Evolutionary conservation across 1,284 basidiomycete genomes (phyloP), one percentile per base, ranked within the genome.

Genomic region (Cryptococcus sp.): DNA sequence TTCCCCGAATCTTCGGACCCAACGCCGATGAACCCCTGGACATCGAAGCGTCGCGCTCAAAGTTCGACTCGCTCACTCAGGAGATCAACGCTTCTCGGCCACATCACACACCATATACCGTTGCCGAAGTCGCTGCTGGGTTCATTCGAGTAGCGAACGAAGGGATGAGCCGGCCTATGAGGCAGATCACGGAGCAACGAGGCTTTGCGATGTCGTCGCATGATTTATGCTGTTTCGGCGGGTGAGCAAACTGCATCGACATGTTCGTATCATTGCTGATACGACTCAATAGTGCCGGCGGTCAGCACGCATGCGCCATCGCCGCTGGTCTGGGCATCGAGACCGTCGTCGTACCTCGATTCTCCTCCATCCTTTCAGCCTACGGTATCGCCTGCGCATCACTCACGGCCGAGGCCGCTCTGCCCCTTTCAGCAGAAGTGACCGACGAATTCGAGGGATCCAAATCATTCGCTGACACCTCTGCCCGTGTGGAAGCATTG

Each of bases 1-100:
- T 92, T 66, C 48, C 65, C 15, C 59, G 56, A 42, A 82, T 82
- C 62, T 83, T 82, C 57, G 81, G 82, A 13, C 73, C 77, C n/a
- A 77, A 79, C 22, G 81, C 82, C 61, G 69, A 82, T 61, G 64
- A 80, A 58, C 78, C 78, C 3, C 67, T 82, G 20, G 81, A 82
- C 53, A 55, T 69, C 6, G 73, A 73, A 16, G 74, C 69, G 0
- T 75, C 74, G 6, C 60, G 57, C 6, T 41, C 57, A 6, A 73
- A 72, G 1, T 81, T 83, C 59, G 67, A 77, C 40, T 59, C 64
- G 10, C 67, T 82, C 3, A 71, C 74, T 7, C 51, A 64, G 1
- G 62, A 74, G 48, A 82, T 83, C 71, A 80, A 80, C 56, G 53
- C 47, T 16, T 54, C 52, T 13, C 27, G 62, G 42, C 55, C 50